Conservation (phyloP, 306 rosid species). For the Rosa rugosa region DNA sequence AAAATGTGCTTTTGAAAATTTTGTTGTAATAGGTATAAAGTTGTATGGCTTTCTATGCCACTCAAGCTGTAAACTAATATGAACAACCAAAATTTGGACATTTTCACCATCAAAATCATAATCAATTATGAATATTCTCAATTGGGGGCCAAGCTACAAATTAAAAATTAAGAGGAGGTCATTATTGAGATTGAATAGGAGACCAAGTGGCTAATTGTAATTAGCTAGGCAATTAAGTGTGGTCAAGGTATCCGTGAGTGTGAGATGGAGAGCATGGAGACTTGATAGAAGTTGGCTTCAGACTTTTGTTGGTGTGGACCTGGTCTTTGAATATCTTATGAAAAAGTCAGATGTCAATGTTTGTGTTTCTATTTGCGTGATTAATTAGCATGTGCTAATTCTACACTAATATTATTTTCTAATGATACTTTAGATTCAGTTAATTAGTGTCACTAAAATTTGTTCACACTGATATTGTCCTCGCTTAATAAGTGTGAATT, state of each 20-base stretch:
- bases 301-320: neutral
- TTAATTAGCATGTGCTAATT: neutral
- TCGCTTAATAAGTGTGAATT: neutral
- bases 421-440: neutral
- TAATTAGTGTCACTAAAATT: neutral
- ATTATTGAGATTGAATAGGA: neutral
- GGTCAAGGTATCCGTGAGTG: neutral
- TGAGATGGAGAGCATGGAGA: neutral
- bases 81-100: neutral
- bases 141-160: neutral
- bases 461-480: neutral
- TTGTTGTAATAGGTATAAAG: conserved; percentile 1
- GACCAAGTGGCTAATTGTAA: neutral
- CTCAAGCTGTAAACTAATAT: neutral
- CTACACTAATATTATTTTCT: neutral
- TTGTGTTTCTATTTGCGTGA: neutral
- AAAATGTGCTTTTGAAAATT: neutral
- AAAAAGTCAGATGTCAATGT: neutral
- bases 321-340: neutral
- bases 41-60: neutral
- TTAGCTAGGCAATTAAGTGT: neutral
- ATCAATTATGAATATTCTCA: neutral
- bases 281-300: neutral
- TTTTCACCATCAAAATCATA: neutral
- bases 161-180: neutral